Evolutionary conservation across 495 filamentous ascomycete genomes (phyloP).

Genomic region (Parathielavia hyrcaniae): DNA sequence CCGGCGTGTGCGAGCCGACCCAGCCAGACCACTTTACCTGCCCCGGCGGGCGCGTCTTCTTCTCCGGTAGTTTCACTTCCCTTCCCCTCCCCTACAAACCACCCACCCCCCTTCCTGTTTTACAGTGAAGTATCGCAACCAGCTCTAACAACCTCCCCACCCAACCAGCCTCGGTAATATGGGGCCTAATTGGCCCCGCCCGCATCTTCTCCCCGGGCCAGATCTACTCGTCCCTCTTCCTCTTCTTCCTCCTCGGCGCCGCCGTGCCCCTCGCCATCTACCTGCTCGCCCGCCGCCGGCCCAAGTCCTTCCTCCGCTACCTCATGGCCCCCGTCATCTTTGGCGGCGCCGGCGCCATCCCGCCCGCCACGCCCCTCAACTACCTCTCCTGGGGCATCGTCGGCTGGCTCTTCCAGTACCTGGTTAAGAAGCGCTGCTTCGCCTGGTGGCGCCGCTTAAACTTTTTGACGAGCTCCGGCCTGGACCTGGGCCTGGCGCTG

Average conservation of each 20-base stretch:
- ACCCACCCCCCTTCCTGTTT: neutral
- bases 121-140: neutral
- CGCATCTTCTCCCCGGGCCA: slow-evolving; percentile 63
- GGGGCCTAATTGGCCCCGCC: slow-evolving; percentile 61
- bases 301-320: slow-evolving; percentile 47
- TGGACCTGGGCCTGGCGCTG: slow-evolving; percentile 58
- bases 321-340: slow-evolving; percentile 64
- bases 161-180: slow-evolving; percentile 53
- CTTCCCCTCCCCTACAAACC: neutral
- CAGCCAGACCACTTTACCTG: slow-evolving; percentile 62
- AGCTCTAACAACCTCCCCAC: neutral
- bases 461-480: slow-evolving; percentile 55
- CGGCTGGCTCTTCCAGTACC: slow-evolving; percentile 58
- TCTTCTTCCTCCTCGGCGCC: slow-evolving; percentile 60
- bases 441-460: slow-evolving; percentile 64
- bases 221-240: slow-evolving; percentile 58
- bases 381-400: slow-evolving; percentile 65
- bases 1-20: slow-evolving; percentile 53
- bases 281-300: slow-evolving; percentile 48
- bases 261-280: slow-evolving; percentile 52
- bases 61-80: slow-evolving; percentile 41
- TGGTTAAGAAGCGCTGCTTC: slow-evolving; percentile 50
- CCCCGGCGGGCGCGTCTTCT: slow-evolving; percentile 62
- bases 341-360: slow-evolving; percentile 57
- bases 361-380: slow-evolving; percentile 62